Conservation (phyloP, 768 basidiomycete species). For the Pisolithus marmoratus region DNA sequence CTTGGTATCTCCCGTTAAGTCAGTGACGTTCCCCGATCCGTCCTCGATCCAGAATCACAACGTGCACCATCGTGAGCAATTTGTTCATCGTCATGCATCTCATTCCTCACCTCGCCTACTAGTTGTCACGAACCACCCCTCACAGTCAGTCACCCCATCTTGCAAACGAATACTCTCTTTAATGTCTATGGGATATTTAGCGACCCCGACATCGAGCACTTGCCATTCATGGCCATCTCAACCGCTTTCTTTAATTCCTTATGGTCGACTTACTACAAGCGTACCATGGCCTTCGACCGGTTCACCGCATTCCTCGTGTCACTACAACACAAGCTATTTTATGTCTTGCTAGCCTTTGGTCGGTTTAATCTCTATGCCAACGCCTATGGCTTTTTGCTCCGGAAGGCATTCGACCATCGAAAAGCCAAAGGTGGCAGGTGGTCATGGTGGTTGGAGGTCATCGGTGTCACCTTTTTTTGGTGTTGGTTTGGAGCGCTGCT, state of each 20-base stretch:
- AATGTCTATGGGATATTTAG: slow-evolving; percentile 31
- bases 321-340: slow-evolving; percentile 90
- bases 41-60: slow-evolving; percentile 72
- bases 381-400: slow-evolving; percentile 72
- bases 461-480: slow-evolving; percentile 81
- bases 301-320: slow-evolving; percentile 60
- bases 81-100: neutral
- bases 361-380: slow-evolving; percentile 93
- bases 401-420: slow-evolving; percentile 57
- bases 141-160: slow-evolving; percentile 57
- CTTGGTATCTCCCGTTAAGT: neutral
- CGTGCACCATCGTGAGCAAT: slow-evolving; percentile 82
- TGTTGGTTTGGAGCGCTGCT: slow-evolving; percentile 76
- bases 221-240: slow-evolving; percentile 94
- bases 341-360: slow-evolving; percentile 82
- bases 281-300: slow-evolving; percentile 73
- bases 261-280: slow-evolving; percentile 94
- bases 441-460: slow-evolving; percentile 74
- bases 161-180: neutral
- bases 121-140: slow-evolving; percentile 98
- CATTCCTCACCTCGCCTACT: slow-evolving; percentile 4
- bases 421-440: slow-evolving; percentile 66
- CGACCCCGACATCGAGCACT: slow-evolving; percentile 79
- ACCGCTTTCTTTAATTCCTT: slow-evolving; percentile 79
- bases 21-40: slow-evolving; percentile 2